Conservation (phyloP, 2,329 filamentous ascomycete genomes). For the Nemania abortiva region DNA sequence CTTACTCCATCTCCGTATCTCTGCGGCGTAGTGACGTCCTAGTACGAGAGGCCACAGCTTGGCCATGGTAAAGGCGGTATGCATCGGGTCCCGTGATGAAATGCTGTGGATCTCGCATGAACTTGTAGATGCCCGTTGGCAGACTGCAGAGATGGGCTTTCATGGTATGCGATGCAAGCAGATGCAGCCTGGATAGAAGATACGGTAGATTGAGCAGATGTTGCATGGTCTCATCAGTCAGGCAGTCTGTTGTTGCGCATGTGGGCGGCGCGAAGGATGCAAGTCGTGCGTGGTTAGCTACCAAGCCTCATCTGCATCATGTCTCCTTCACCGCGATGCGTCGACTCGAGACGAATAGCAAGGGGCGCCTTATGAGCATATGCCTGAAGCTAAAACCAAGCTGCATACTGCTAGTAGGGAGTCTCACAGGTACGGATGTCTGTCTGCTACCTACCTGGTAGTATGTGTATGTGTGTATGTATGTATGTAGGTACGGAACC, state of each 20-base stretch:
- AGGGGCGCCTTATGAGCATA: slow-evolving; percentile 17
- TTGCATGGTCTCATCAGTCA: neutral
- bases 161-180: slow-evolving; percentile 25
- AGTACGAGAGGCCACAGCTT: slow-evolving; percentile 10
- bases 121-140: slow-evolving; percentile 28
- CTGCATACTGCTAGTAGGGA: slow-evolving; percentile 15
- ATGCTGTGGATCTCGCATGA: slow-evolving; percentile 35
- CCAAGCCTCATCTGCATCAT: slow-evolving; percentile 34
- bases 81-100: slow-evolving; percentile 33
- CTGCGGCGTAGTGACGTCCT: slow-evolving; percentile 24
- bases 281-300: slow-evolving; percentile 29
- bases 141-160: slow-evolving; percentile 15
- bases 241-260: slow-evolving; percentile 12
- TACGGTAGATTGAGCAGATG: slow-evolving; percentile 30
- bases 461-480: neutral
- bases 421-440: slow-evolving; percentile 38
- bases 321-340: slow-evolving; percentile 15
- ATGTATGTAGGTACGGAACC: neutral
- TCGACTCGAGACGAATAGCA: slow-evolving; percentile 22
- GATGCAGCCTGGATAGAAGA: slow-evolving; percentile 24
- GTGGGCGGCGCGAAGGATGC: slow-evolving; percentile 24
- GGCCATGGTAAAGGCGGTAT: slow-evolving; percentile 37
- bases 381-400: slow-evolving; percentile 26
- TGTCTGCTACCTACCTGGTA: neutral
- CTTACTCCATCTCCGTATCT: slow-evolving; percentile 10